Evolutionary conservation across 164 flowering plant genomes (phyloP), one percentile per base, ranked within the genome.

Genomic region (Piper longum): DNA sequence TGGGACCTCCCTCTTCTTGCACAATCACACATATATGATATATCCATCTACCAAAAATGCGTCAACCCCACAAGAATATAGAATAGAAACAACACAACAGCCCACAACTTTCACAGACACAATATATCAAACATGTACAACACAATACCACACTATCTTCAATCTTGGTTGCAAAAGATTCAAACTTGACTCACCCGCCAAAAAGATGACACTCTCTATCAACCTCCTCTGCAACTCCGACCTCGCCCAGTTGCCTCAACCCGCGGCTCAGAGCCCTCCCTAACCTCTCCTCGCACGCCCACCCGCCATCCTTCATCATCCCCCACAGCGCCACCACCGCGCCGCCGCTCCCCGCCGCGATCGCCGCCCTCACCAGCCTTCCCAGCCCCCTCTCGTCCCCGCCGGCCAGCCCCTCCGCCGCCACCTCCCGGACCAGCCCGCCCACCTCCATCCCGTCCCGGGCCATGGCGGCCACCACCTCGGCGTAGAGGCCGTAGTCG

Each of bases 261-360:
- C 95, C 96, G 61, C 65, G 75, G 41, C 77, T 74, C 86, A 92
- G 67, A 58, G 86, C 87, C 82, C 68, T 79, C n/a, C 67, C 80
- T 74, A 83, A 69, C 68, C 80, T 80, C 62, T 87, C 98, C 74
- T 87, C 89, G 9, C 72, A 26, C 3, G 79, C 80, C 77, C 80
- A 78, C 42, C 82, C 86, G 42, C 74, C 67, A 48, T 66, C 71
- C 80, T 70, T 83, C 92, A 89, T 76, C 78, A 86, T 11, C 71
- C 69, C 73, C 62, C 75, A 86, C 71, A 89, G 69, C 81, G 72
- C 81, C 13, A 86, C 86, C 72, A 82, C 67, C 42, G 87, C 76
- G 60, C 82, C 87, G 66, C 36, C 75, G 67, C 81, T 73, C 64
- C 52, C 81, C 6, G 82, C 81, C 0, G 51, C 81, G 55, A 81